Base-by-base conservation (phyloP, 176 grass and related monocot genomes). In the Lolium perenne region DNA sequence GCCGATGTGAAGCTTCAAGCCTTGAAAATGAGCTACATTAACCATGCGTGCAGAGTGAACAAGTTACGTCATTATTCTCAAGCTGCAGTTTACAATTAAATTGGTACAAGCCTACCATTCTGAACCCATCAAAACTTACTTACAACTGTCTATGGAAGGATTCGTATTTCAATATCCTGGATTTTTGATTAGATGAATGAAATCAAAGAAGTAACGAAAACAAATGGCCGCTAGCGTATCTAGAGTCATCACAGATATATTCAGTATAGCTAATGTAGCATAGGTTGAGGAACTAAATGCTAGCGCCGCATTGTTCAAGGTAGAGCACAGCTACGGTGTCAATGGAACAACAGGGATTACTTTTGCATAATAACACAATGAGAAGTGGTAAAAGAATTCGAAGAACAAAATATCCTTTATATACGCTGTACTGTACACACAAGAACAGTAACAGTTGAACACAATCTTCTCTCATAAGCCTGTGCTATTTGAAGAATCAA, bases 11-110 rank as follows among this genome's bases (percentile, higher is more conserved):
- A 82, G 25, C 15, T 46, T 45, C 51, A 88, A 54, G 14, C 11
- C 7, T 73, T 61, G 5, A 5, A 81, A 79, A 77, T 23, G 45
- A 62, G 61, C 8, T 68, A 86, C 29, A 48, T 38, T 62, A 41
- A 38, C 49, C 69, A 46, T 69, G 50, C 0, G 0, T 2, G 66
- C 3, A 32, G 17, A 79, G 22, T 21, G 51, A 70, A 48, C 17
- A 4, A 0, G 57, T 26, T n/a, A 38, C 10, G 32, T 61, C 22
- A 63, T 49, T 13, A 46, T 20, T 32, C 20, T 13, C 10, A 86
- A 48, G 10, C 51, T 58, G 48, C 32, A 35, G 17, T 25, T 17
- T 60, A 45, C 11, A 50, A 21, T 61, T 4, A 41, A 69, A 73
- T 51, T 17, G 51, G 6, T 17, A 15, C 15, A 5, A 79, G 15